phyloP scores from a whole-genome alignment of 305 asterid genomes.

The Solanum aculeatissimum region DNA sequence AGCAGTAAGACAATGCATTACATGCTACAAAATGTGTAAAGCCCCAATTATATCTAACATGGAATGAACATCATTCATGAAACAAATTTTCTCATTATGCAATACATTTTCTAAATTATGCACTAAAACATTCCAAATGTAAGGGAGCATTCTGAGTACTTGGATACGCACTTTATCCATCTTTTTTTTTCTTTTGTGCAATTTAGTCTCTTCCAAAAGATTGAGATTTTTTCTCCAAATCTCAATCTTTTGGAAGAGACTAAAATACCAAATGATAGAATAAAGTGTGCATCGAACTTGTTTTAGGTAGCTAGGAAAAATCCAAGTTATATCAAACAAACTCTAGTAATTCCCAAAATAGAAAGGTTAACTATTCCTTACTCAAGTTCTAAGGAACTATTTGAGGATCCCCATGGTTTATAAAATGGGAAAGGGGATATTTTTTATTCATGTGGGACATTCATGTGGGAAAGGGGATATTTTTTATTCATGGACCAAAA shows the following conservation, averaged over 20 bases:
- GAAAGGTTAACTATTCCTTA: background rate
- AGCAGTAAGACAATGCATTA: background rate
- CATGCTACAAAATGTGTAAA: background rate
- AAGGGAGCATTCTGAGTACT: background rate
- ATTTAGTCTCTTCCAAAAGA: background rate
- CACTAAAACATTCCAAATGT: background rate
- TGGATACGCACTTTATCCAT: background rate
- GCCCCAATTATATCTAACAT: background rate
- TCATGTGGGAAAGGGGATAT: background rate
- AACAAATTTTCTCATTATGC: background rate
- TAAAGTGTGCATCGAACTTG: background rate
- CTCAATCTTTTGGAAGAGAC: background rate
- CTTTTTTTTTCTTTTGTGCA: background rate
- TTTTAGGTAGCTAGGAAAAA: background rate
- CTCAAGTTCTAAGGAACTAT: background rate
- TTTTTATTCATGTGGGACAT: background rate
- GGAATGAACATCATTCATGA: background rate
- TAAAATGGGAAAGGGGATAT: background rate
- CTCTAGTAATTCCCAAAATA: background rate
- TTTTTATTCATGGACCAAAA: background rate
- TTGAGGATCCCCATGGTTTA: background rate
- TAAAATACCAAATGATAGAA: background rate
- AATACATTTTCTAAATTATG: background rate
- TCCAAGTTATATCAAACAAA: background rate
- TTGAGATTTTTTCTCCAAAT: background rate